Evolutionary conservation across 352 stramenopile species (phyloP).

Genomic region (Aphanomyces euteiches): DNA sequence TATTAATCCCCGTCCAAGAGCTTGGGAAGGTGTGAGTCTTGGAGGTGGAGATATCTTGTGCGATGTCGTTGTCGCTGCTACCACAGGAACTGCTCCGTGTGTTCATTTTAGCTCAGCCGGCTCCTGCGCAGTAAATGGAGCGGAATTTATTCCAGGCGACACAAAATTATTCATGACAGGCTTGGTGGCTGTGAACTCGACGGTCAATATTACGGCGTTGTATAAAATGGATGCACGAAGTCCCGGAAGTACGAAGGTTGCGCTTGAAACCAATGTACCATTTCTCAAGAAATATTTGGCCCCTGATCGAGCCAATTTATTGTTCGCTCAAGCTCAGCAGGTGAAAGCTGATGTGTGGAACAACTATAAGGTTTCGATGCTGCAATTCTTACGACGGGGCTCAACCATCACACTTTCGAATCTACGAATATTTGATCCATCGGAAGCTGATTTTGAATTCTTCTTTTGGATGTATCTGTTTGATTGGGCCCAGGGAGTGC

Average conservation of each 20-base stretch:
- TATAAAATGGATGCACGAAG: background rate
- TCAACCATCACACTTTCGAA: background rate
- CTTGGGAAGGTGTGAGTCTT: background rate
- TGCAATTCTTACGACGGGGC: background rate
- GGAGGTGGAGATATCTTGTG: slow-evolving; percentile 3
- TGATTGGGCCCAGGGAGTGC: slow-evolving; percentile 14
- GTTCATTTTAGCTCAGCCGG: background rate
- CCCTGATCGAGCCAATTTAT: background rate
- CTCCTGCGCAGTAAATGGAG: background rate
- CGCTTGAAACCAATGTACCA: background rate
- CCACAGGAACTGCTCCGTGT: background rate
- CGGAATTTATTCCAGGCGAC: background rate
- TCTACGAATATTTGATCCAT: background rate
- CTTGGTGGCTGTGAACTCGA: background rate
- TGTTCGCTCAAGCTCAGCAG: background rate
- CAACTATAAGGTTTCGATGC: background rate
- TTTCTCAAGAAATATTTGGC: background rate
- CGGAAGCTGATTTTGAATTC: slow-evolving; percentile 2
- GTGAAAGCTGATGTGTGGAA: background rate
- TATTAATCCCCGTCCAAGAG: background rate
- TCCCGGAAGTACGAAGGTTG: background rate
- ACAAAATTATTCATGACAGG: background rate
- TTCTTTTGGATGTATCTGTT: slow-evolving; percentile 20
- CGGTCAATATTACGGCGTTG: background rate
- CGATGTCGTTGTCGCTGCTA: background rate